Conservation (phyloP, 768 basidiomycete species). For the Amanita rubescens region DNA sequence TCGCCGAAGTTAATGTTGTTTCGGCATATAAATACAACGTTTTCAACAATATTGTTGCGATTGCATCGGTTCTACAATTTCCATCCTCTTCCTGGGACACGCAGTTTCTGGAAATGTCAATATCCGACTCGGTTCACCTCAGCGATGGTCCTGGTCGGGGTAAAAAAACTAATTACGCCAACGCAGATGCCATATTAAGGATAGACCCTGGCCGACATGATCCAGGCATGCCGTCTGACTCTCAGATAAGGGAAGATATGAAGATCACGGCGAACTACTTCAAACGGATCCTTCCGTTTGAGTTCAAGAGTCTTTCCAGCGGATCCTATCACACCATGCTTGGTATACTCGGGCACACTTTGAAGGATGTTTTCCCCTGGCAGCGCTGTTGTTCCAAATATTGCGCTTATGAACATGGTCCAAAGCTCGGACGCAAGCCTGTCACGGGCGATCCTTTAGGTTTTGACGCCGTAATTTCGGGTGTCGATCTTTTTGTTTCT, state of each 20-base stretch:
- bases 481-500: not conserved
- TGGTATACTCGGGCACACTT: not conserved
- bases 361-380: not conserved
- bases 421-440: not conserved
- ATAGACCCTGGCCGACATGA: not conserved
- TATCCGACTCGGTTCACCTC: not conserved
- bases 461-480: not conserved
- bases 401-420: not conserved
- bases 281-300: not conserved
- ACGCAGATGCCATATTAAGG: not conserved
- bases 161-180: not conserved
- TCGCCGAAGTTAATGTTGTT: not conserved
- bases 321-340: not conserved
- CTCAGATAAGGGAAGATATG: not conserved
- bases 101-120: not conserved
- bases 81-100: not conserved
- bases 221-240: not conserved
- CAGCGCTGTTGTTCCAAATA: not conserved
- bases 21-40: not conserved
- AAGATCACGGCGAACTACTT: not conserved
- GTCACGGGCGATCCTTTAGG: not conserved
- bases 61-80: not conserved
- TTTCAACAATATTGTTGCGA: not conserved
- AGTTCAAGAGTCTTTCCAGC: not conserved
- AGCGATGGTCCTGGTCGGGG: not conserved